Evolutionary conservation across 805 yeast species (phyloP).

Genomic region (Trichomonascus vanleenenianus): DNA sequence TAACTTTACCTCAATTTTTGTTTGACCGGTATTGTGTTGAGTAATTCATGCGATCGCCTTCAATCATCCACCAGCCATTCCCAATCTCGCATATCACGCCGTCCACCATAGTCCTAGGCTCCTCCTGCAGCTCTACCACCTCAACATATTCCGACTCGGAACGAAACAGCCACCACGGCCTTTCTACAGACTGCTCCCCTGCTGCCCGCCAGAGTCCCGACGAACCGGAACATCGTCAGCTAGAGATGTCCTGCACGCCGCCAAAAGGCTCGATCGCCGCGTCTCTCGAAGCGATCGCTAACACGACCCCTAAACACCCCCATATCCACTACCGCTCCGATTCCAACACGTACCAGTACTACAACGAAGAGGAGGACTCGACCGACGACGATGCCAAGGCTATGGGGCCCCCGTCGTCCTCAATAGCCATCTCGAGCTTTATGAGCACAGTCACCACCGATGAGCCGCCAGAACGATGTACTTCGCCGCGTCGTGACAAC

Average conservation of each 20-base stretch:
- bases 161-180: neutral
- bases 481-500: conserved; percentile 22
- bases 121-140: conserved; percentile 4
- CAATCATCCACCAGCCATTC: conserved; percentile 14
- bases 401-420: too few species aligned
- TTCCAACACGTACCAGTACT: neutral
- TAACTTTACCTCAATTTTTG: too few species aligned
- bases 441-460: conserved; percentile 4
- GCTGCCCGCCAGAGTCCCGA: neutral
- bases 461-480: conserved; percentile 19
- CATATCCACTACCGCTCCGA: neutral
- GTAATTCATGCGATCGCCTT: conserved; percentile 3
- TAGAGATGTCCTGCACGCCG: neutral
- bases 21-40: too few species aligned
- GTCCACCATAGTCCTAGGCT: conserved; percentile 18
- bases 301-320: neutral
- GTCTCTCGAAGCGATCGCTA: neutral
- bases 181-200: neutral
- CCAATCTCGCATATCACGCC: conserved; percentile 18
- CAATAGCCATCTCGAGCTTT: too few species aligned
- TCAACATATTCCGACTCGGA: neutral
- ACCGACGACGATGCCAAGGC: neutral
- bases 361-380: neutral
- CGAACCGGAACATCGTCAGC: neutral
- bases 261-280: neutral